Evolutionary conservation across 2,329 filamentous ascomycete species (phyloP).

Genomic region (Ophiostoma novo-ulmi): DNA sequence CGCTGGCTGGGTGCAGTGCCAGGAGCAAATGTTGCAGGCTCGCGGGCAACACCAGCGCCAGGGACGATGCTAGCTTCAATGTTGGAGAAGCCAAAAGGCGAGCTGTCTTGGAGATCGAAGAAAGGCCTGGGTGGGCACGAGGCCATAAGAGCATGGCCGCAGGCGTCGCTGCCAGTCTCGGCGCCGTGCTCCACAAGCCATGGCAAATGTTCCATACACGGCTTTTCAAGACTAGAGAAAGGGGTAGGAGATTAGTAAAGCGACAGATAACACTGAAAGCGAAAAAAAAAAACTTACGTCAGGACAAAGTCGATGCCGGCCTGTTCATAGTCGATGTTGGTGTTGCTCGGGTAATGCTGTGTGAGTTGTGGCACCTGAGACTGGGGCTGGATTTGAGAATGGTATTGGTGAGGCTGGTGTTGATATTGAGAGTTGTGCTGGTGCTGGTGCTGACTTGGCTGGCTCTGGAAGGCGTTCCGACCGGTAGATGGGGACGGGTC

Average conservation of each 20-base stretch:
- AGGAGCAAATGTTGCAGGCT: constrained; percentile 7
- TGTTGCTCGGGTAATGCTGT: constrained; percentile 32
- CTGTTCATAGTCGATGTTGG: constrained; percentile 66
- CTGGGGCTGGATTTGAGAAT: neutral
- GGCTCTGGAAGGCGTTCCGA: neutral
- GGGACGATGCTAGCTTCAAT: constrained; percentile 28
- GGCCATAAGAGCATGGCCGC: constrained; percentile 90
- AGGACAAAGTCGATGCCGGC: constrained; percentile 85
- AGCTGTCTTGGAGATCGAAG: constrained; percentile 44
- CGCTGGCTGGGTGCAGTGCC: constrained; percentile 51
- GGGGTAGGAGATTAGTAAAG: neutral
- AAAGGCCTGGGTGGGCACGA: constrained; percentile 72
- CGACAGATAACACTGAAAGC: neutral
- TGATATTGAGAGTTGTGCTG: neutral
- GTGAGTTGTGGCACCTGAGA: neutral
- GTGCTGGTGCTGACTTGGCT: constrained; percentile 10
- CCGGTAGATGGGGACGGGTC: neutral
- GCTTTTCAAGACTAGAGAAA: constrained; percentile 72
- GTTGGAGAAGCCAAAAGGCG: constrained; percentile 49
- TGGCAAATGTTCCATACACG: constrained; percentile 88
- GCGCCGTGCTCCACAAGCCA: constrained; percentile 61
- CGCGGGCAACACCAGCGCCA: neutral
- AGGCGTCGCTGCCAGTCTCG: constrained; percentile 61
- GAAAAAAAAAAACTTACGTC: constrained; percentile 58
- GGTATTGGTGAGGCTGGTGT: neutral